Evolutionary conservation across 306 rosid genomes (phyloP), one percentile per base, ranked within the genome.

Genomic region (Vigna mungo): DNA sequence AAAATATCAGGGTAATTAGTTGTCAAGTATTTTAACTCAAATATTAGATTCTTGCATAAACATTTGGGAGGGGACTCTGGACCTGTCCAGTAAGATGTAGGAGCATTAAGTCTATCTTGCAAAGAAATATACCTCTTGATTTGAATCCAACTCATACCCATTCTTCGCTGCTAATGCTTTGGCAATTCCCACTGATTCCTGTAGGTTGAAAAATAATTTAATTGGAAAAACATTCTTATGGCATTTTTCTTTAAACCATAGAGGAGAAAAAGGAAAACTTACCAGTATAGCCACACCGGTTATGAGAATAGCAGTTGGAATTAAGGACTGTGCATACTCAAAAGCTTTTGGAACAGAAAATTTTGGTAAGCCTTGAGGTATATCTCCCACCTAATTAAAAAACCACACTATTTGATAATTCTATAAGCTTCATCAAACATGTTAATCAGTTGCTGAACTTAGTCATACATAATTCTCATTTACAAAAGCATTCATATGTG

Each of bases 171-270:
- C 98, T 81, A 95, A 88, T 41, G 98, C 97, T 85, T 95, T 95
- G 34, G 98, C 98, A 83, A 95, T 95, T 71, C 98, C 98, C 78
- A 95, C 98, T 20, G 98, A 95, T 84, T 95, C 98, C 98, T 95
- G 76, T 37, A 81, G 65, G 77, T 76, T 59, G 63, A 80, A 83
- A 75, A 64, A 58, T 52, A 13, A 81, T 58, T 56, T 48, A 47
- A 74, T 37, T 56, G 46, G 27, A 27, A 62, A 82, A 55, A 75
- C 41, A 55, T 63, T 69, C 46, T 17, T 68, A 59, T 65, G 34
- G 21, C 46, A 60, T 59, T 46, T 65, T 68, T 17, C 52, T 16
- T 47, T 7, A 76, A 30, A 60, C 25, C 68, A 71, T 71, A 61
- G 25, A 51, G 63, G 30, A 49, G 2, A 86, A 56, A 73, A 64